These are phyloP conservation scores for Aciculoconidium aculeatum DNA, from an alignment of 805 yeast species.

Conservation along the genomic window DNA sequence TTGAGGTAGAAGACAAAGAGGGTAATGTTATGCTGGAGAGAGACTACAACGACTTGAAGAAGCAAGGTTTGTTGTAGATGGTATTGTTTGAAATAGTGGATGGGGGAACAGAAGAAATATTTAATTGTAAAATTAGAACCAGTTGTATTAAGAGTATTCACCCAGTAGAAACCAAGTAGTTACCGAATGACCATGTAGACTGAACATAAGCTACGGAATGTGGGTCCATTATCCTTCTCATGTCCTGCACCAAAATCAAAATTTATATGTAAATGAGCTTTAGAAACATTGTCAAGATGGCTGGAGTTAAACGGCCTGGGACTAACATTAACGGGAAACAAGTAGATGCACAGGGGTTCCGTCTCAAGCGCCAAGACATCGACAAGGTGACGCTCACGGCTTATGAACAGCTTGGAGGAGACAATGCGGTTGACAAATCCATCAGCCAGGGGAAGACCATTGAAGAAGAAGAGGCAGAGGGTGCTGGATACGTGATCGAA, in stretches of 20 bases:
- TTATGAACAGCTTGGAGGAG: slow-evolving; percentile 35
- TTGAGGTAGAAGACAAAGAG: slow-evolving; percentile 86
- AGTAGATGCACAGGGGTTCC: slow-evolving; percentile 44
- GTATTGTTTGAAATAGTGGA: no score
- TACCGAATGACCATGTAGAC: no score
- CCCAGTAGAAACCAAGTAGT: no score
- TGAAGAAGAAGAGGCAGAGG: slow-evolving; percentile 53
- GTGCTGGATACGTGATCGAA: slow-evolving; percentile 49
- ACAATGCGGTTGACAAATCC: slow-evolving; percentile 11
- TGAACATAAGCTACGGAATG: no score
- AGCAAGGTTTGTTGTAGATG: slow-evolving; percentile 71
- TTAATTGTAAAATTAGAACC: no score
- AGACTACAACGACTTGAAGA: slow-evolving; percentile 78
- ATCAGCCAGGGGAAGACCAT: slow-evolving; percentile 29
- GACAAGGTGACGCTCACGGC: slow-evolving; percentile 41
- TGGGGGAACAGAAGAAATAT: no score
- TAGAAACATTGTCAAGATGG: no score
- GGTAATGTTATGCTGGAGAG: slow-evolving; percentile 88
- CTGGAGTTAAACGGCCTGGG: slow-evolving; percentile 1
- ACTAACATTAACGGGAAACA: slow-evolving; percentile 3
- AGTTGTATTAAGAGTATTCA: no score
- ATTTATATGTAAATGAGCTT: no score
- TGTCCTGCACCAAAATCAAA: no score
- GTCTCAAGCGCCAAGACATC: slow-evolving; percentile 37
- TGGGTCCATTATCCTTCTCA: no score